Evolutionary conservation across 2,329 filamentous ascomycete species (phyloP).

Genomic region (Piedraia hortae): DNA sequence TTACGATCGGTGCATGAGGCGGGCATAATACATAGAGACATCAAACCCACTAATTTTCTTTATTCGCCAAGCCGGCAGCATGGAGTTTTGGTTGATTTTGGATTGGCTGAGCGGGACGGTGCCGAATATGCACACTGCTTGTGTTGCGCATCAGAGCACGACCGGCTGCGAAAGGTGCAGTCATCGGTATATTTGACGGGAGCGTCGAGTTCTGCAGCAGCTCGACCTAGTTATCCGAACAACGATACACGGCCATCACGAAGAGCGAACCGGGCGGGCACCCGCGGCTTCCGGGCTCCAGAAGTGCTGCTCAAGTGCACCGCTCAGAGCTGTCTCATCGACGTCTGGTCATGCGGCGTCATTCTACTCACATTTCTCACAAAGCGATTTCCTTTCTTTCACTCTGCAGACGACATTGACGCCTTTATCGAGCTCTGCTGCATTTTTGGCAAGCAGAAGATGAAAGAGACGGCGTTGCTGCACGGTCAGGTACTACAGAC

Average conservation of each 20-base stretch:
- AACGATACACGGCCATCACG: conserved; percentile 67
- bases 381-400: conserved; percentile 90
- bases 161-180: conserved; percentile 29
- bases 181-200: conserved; percentile 30
- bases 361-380: conserved; percentile 86
- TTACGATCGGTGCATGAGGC: conserved; percentile 58
- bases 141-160: conserved; percentile 39
- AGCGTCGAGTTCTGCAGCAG: conserved; percentile 8
- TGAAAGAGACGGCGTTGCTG: conserved; percentile 55
- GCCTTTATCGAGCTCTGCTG: conserved; percentile 93
- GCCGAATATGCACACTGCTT: conserved; percentile 53
- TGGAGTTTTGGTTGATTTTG: conserved; percentile 93
- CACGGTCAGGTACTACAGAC: conserved; percentile 86
- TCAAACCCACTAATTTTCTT: conserved; percentile 73
- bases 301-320: conserved; percentile 96
- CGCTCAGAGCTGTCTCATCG: conserved; percentile 70
- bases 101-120: conserved; percentile 54
- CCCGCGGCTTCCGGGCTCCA: conserved; percentile 79
- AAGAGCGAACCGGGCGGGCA: conserved; percentile 81
- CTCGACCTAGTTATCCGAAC: conserved; percentile 48
- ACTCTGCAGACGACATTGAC: conserved; percentile 92
- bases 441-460: conserved; percentile 64
- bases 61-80: conserved; percentile 58
- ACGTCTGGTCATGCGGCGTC: conserved; percentile 94
- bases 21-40: conserved; percentile 44